Conservation (phyloP, 768 basidiomycete genomes). For the Trametes villosa region DNA sequence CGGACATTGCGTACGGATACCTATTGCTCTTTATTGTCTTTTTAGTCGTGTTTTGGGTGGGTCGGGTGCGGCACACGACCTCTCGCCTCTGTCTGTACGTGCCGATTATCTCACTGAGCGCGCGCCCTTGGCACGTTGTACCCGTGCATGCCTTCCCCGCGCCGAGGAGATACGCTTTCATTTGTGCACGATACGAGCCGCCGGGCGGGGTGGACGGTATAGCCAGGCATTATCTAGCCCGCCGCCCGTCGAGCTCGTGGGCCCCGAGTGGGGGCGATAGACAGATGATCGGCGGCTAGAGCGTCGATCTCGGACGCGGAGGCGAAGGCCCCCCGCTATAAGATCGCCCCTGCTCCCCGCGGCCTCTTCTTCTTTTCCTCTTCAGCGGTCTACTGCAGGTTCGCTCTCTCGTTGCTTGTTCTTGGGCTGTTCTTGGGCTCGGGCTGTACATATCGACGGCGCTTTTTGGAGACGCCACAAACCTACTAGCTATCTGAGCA, state of each 20-base stretch:
- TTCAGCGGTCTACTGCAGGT: background rate
- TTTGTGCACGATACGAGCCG: background rate
- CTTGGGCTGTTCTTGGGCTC: background rate
- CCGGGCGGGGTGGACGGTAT: background rate
- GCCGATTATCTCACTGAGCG: too few relatives aligned
- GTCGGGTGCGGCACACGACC: background rate
- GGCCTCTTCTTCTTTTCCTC: background rate
- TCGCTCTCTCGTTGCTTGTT: background rate
- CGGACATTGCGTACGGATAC: constrained; percentile 16
- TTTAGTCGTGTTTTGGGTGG: background rate
- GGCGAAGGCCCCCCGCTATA: background rate
- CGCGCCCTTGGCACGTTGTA: background rate
- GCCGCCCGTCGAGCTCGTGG: too few relatives aligned
- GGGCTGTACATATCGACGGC: too few relatives aligned
- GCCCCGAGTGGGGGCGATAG: background rate
- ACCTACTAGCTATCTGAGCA: background rate
- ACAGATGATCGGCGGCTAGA: constrained; percentile 5
- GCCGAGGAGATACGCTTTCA: background rate
- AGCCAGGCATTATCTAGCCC: background rate
- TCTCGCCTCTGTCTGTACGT: too few relatives aligned
- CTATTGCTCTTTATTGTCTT: background rate
- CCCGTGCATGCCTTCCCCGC: background rate
- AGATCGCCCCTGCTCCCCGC: constrained; percentile 2
- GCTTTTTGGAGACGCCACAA: too few relatives aligned
- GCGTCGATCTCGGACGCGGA: background rate